Conservation (phyloP, 257 asterid genomes). For the Cynanchum wilfordii region DNA sequence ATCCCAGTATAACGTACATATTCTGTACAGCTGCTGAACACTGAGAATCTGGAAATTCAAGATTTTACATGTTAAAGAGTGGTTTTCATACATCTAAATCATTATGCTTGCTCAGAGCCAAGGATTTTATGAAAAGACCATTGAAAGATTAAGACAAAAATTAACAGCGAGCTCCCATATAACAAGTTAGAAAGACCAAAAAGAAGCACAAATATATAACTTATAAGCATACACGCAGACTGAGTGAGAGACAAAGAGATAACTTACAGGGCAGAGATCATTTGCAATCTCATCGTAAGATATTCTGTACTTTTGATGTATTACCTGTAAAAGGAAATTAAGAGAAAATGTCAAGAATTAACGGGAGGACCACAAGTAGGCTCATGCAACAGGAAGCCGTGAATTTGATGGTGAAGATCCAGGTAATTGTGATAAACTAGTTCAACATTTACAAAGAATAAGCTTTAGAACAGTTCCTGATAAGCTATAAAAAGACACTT, state of each 20-base stretch:
- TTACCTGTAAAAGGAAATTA: constrained; percentile 53
- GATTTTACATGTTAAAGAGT: constrained; percentile 20
- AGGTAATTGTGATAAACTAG: neutral
- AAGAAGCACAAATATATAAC: neutral
- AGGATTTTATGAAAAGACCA: neutral
- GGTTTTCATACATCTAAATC: neutral
- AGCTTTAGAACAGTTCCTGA: neutral
- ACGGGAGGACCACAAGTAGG: neutral
- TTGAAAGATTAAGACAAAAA: neutral
- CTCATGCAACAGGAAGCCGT: neutral
- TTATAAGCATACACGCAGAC: neutral
- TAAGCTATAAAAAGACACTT: neutral
- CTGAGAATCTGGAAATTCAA: constrained; percentile 65
- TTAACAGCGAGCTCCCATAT: neutral
- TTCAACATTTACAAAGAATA: neutral
- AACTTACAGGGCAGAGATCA: constrained; percentile 94
- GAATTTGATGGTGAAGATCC: neutral
- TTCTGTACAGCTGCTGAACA: constrained; percentile 97
- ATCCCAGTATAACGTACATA: constrained; percentile 91
- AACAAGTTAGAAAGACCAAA: neutral
- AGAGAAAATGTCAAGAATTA: constrained; percentile 5
- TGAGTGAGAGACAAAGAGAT: constrained; percentile 11
- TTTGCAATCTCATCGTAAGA: constrained; percentile 91
- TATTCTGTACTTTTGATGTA: constrained; percentile 96
- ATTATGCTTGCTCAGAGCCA: neutral